Conservation (phyloP, 2,329 filamentous ascomycete genomes). For the Aureobasidium sp. region DNA sequence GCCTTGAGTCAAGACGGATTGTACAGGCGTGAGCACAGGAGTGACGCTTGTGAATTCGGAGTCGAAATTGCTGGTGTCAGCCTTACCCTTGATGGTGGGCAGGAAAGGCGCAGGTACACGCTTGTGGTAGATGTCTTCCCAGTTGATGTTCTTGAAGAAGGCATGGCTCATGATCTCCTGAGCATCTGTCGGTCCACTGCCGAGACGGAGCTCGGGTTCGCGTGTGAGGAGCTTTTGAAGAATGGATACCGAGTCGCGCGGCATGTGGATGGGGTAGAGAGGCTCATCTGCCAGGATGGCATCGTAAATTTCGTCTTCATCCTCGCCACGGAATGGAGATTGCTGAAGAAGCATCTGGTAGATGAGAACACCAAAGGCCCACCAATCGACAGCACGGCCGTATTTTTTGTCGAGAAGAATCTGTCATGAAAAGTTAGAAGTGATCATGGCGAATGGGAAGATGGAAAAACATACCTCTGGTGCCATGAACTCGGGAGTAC, state of each 20-base stretch:
- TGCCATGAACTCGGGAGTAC: slow-evolving; percentile 99
- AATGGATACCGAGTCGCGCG: slow-evolving; percentile 92
- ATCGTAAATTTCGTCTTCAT: slow-evolving; percentile 99
- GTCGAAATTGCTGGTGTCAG: slow-evolving; percentile 99
- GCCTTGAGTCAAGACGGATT: slow-evolving; percentile 91
- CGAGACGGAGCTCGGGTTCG: slow-evolving; percentile 85
- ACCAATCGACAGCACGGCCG: slow-evolving; percentile 95
- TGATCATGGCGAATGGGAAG: not conserved
- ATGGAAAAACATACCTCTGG: slow-evolving; percentile 59
- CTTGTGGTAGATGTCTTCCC: slow-evolving; percentile 98
- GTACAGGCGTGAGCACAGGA: slow-evolving; percentile 90
- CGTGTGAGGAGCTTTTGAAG: slow-evolving; percentile 93
- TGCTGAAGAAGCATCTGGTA: slow-evolving; percentile 99
- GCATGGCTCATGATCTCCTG: slow-evolving; percentile 98
- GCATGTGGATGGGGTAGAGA: slow-evolving; percentile 97
- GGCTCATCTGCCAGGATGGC: slow-evolving; percentile 96
- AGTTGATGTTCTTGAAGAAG: slow-evolving; percentile 96
- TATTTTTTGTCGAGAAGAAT: slow-evolving; percentile 98
- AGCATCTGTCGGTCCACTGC: slow-evolving; percentile 90
- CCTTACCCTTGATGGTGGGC: slow-evolving; percentile 80
- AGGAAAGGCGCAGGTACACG: slow-evolving; percentile 80
- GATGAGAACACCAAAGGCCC: slow-evolving; percentile 97
- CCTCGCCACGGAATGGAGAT: slow-evolving; percentile 95
- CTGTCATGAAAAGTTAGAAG: slow-evolving; percentile 39
- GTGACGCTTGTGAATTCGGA: slow-evolving; percentile 98